Base-by-base conservation (phyloP, 371 early-diverging fungal genomes). In the Mycotypha africana region DNA sequence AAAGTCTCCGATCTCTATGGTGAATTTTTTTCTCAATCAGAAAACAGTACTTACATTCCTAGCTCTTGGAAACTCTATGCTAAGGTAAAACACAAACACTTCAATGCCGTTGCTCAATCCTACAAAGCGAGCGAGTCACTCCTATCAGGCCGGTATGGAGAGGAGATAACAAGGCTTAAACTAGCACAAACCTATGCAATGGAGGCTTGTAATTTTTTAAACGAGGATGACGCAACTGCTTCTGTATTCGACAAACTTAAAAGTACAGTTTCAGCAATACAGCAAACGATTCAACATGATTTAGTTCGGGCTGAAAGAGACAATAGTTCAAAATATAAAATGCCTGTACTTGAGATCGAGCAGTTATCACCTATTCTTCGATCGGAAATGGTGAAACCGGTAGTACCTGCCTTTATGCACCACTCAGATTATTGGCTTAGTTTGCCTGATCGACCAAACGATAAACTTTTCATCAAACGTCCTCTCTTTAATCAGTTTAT, bases 291-390 rank as follows among this genome's bases (percentile, higher is more conserved):
- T 7, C 50, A 65, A 22, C 61, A 72, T 25, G 81, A 85, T 43
- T 54, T 90, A 4, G 54, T 62, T 1, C 64, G 85, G 4, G 92
- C 95, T 7, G 84, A 85, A 42, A 88, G 83, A 61, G 95, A 95
- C 55, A 95, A 95, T 50, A 90, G 93, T 58, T 61, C 86, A 35
- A 85, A 93, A 2, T 95, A 92, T 56, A 62, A 91, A 60, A 86
- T 92, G 36, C 55, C 79, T 0, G 81, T 95, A 4, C 93, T 93
- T 8, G 61, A 78, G 6, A 52, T 70, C 7, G 52, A 66, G 0
- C 56, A 78, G 5, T 60, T 95, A 1, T 42, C 78, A 2, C 57
- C 79, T 2, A 79, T 92, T 28, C 57, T 74, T n/a, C 66, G 73
- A 8, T 91, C 86, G 10, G 77, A 78, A 22, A 85, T 93, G 82